Base-by-base conservation (phyloP, 176 grass and related monocot genomes). In the Rhipidocladum racemiflorum region DNA sequence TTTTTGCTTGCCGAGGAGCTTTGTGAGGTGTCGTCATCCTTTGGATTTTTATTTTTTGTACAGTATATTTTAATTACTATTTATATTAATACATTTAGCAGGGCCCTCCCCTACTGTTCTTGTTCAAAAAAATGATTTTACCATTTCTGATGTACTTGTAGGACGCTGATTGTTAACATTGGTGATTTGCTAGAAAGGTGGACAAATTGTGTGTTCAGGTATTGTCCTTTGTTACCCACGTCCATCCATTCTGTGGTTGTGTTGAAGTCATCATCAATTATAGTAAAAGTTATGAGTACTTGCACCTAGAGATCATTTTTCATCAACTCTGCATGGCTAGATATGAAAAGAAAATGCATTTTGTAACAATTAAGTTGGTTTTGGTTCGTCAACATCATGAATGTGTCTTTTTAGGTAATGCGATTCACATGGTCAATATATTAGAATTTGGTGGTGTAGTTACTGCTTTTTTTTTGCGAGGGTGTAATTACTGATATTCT, bases 191-290 rank as follows among this genome's bases (percentile, higher is more conserved):
- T n/a, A n/a, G n/a, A n/a, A n/a, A n/a, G n/a, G n/a, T n/a, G n/a
- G n/a, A n/a, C n/a, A n/a, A n/a, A n/a, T n/a, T n/a, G n/a, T n/a
- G n/a, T 83, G 76, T 97, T 92, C 78, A 76, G 95, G 95, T 94
- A 92, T 25, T 11, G 50, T 69, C 35, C 7, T 85, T 76, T 56
- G 44, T n/a, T 75, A 69, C 30, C 1, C 66, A 14, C 20, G 16
- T 30, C 50, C 38, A 39, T 70, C 18, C 21, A 28, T 84, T 69
- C 4, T 73, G 20, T 82, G n/a, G 24, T 36, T 46, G 68, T 38
- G 9, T 72, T 60, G 34, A 65, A 44, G 24, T 68, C 42, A 3
- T 28, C 16, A 48, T 50, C 18, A 62, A 38, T 38, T 38, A 38
- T 46, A 73, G 66, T 65, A 59, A 29, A 6, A 45, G 25, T 80